phyloP scores from a whole-genome alignment of 2,329 filamentous ascomycete genomes.

The Ceratocystis eucalypticola region DNA sequence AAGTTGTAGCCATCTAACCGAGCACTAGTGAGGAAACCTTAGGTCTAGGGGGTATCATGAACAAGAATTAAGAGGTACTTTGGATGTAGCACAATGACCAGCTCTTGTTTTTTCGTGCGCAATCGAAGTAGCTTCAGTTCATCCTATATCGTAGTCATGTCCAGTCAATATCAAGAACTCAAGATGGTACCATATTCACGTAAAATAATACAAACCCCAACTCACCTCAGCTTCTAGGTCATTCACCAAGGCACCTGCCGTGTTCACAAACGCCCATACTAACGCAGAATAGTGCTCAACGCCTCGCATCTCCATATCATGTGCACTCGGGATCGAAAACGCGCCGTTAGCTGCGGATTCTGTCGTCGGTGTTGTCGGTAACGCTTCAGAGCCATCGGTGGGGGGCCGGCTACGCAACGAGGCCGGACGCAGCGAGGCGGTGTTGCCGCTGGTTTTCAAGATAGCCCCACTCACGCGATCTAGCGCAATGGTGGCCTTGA shows the following conservation, averaged over 20 bases:
- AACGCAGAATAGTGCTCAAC: conserved; percentile 61
- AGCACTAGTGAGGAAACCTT: conserved; percentile 16
- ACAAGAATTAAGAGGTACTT: conserved; percentile 70
- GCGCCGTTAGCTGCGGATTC: conserved; percentile 22
- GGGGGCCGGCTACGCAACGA: conserved; percentile 21
- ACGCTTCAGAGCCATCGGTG: conserved; percentile 14
- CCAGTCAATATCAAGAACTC: not conserved
- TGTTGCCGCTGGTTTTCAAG: conserved; percentile 58
- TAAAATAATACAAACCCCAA: not conserved
- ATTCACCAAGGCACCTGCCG: conserved; percentile 54
- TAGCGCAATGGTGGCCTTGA: conserved; percentile 64
- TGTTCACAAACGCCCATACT: conserved; percentile 63
- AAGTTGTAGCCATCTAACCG: not conserved
- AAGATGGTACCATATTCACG: not conserved
- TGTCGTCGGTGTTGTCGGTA: conserved; percentile 25
- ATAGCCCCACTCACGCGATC: conserved; percentile 60
- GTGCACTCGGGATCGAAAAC: conserved; percentile 25
- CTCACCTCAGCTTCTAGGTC: conserved; percentile 57
- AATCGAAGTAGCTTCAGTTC: conserved; percentile 63
- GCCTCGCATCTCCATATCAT: conserved; percentile 40
- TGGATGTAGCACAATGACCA: conserved; percentile 68
- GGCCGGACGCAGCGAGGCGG: conserved; percentile 39
- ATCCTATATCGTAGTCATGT: conserved; percentile 36
- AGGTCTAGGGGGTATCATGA: conserved; percentile 65
- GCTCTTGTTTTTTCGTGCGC: conserved; percentile 71